Conservation (phyloP, 495 filamentous ascomycete genomes). For the Penicillium antarcticum region DNA sequence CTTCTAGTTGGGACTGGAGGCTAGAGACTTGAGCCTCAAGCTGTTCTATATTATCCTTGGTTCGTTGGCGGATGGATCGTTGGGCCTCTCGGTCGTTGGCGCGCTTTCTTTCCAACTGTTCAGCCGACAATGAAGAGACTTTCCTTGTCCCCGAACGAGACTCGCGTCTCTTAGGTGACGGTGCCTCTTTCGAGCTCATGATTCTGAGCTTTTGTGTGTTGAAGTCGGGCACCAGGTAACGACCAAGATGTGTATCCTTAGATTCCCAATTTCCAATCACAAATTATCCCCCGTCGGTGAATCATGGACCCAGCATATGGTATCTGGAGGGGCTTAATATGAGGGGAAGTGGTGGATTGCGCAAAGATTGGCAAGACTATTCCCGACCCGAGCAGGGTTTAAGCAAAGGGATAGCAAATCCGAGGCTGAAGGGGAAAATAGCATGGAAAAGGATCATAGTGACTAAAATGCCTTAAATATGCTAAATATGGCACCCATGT, state of each 20-base stretch:
- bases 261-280: constrained; percentile 8
- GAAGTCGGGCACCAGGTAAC: neutral
- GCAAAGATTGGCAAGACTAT: constrained; percentile 1
- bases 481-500: neutral
- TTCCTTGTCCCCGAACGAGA: constrained; percentile 58
- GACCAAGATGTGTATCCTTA: neutral
- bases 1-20: constrained; percentile 48
- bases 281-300: constrained; percentile 12
- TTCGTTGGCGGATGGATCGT: constrained; percentile 58
- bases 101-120: constrained; percentile 60
- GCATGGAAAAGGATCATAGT: no score
- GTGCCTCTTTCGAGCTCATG: constrained; percentile 15
- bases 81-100: constrained; percentile 64
- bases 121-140: constrained; percentile 54
- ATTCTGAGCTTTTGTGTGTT: constrained; percentile 9
- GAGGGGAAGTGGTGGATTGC: constrained; percentile 3
- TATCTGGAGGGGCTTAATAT: constrained; percentile 10
- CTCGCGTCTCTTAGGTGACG: constrained; percentile 33
- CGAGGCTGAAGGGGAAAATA: neutral
- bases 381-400: constrained; percentile 9
- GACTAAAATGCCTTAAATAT: constrained; percentile 5
- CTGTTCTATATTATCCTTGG: constrained; percentile 56
- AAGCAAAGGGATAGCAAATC: neutral
- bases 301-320: constrained; percentile 15
- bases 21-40: constrained; percentile 48